Evolutionary conservation across 192 early-diverging fungal genomes (phyloP).

Genomic region (Allomyces macrogynus): DNA sequence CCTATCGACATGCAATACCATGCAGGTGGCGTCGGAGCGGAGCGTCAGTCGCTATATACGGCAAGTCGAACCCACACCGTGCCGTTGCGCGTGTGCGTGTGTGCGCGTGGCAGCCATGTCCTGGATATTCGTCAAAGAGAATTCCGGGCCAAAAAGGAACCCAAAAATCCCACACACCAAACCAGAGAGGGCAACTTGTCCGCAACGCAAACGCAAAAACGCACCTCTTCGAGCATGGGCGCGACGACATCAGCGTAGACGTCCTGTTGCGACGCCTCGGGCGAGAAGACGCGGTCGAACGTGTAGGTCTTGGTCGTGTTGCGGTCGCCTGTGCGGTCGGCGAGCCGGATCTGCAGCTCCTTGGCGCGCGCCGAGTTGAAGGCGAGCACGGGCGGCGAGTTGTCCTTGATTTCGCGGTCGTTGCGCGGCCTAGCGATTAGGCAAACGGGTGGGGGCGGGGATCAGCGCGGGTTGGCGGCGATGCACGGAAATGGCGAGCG

Average conservation of each 20-base stretch:
- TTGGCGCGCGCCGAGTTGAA: slow-evolving; percentile 20
- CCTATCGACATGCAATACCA: slow-evolving; percentile 6
- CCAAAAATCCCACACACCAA: too few species aligned
- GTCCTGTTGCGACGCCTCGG: slow-evolving; percentile 49
- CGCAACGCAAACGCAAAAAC: slow-evolving; percentile 8
- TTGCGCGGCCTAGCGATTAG: slow-evolving; percentile 18
- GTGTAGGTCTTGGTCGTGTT: slow-evolving; percentile 47
- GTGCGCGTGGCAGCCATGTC: too few species aligned
- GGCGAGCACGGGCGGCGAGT: slow-evolving; percentile 35
- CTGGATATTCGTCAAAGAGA: too few species aligned
- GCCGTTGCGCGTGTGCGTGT: too few species aligned
- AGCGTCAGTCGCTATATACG: too few species aligned
- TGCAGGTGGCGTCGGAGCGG: too few species aligned
- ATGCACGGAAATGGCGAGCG: background rate
- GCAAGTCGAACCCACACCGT: too few species aligned
- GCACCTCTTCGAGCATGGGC: slow-evolving; percentile 67
- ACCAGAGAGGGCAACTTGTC: too few species aligned
- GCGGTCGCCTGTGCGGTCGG: slow-evolving; percentile 21
- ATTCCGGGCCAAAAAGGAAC: too few species aligned
- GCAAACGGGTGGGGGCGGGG: background rate
- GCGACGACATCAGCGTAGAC: slow-evolving; percentile 57
- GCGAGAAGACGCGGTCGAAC: slow-evolving; percentile 81
- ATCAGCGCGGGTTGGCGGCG: background rate
- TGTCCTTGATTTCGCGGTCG: slow-evolving; percentile 43
- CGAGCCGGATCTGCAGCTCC: slow-evolving; percentile 38